Percentiles rank a stretch among this genome's conserved stretches.
phyloP scores from a whole-genome alignment of 805 yeast species.

The Pichia pseudocactophila region DNA sequence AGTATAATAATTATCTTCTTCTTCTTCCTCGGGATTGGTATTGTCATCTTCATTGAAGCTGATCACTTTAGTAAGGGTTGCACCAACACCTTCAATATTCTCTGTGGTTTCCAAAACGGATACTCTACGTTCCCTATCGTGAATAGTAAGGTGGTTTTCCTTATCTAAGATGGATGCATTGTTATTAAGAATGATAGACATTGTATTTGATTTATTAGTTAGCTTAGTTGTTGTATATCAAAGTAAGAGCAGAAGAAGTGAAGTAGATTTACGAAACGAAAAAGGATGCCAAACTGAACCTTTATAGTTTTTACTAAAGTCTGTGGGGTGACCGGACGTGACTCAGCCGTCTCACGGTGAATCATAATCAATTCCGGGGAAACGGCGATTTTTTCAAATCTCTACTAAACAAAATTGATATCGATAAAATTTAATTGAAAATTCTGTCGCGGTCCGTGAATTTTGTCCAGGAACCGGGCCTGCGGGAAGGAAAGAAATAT shows the following conservation, averaged over 20 bases:
- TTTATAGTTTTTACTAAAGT: too few relatives aligned
- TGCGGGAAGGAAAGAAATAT: too few relatives aligned
- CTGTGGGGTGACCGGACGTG: too few relatives aligned
- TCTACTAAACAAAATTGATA: too few relatives aligned
- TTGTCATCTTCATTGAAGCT: slow-evolving; percentile 4
- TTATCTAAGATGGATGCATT: slow-evolving; percentile 4
- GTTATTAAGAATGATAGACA: slow-evolving; percentile 9
- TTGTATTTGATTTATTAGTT: not conserved
- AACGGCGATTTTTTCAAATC: not conserved
- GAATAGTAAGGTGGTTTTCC: slow-evolving; percentile 2
- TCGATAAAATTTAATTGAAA: too few relatives aligned
- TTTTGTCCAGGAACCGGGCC: too few relatives aligned
- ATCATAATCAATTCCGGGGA: slow-evolving; percentile 1
- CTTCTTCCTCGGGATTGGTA: not conserved
- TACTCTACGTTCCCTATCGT: slow-evolving; percentile 6
- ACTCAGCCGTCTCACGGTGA: too few relatives aligned
- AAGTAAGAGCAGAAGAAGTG: not conserved
- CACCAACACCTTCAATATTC: slow-evolving; percentile 1
- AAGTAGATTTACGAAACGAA: not conserved
- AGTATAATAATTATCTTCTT: slow-evolving; percentile 1
- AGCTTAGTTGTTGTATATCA: not conserved
- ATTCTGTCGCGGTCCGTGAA: too few relatives aligned
- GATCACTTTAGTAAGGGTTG: slow-evolving; percentile 2
- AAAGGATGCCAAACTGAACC: not conserved
- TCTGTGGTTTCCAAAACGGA: slow-evolving; percentile 2